A percentile compares a stretch with the other conserved stretches of the same genome.
phyloP scores from a whole-genome alignment of 2,329 filamentous ascomycete genomes.

The Trichoderma koningiopsis region DNA sequence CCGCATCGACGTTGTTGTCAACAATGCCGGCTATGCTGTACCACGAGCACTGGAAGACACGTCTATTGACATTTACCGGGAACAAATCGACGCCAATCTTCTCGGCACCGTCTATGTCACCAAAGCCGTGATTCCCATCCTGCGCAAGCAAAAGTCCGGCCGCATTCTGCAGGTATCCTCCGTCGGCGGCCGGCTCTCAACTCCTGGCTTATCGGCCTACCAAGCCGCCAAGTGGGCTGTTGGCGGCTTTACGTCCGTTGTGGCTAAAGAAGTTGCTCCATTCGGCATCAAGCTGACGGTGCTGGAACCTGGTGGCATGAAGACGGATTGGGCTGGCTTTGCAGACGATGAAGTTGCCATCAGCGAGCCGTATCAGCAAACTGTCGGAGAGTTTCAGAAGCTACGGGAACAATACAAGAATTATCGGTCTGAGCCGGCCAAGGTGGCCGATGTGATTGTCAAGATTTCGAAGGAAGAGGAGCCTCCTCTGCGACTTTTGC shows the following conservation, averaged over 20 bases:
- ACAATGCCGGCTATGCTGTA: slow-evolving; percentile 63
- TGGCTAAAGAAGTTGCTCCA: slow-evolving; percentile 40
- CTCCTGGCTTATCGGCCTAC: slow-evolving; percentile 41
- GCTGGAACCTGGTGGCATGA: slow-evolving; percentile 45
- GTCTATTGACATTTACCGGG: slow-evolving; percentile 49
- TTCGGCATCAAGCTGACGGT: slow-evolving; percentile 45
- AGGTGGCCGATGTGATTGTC: slow-evolving; percentile 36
- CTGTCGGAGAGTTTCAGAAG: slow-evolving; percentile 38
- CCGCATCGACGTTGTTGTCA: slow-evolving; percentile 61
- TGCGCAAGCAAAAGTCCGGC: slow-evolving; percentile 37
- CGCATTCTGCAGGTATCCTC: slow-evolving; percentile 46
- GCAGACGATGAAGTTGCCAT: slow-evolving; percentile 34
- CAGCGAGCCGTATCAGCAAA: slow-evolving; percentile 41
- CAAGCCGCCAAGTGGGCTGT: slow-evolving; percentile 46
- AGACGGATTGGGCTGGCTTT: slow-evolving; percentile 43
- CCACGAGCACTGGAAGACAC: slow-evolving; percentile 56
- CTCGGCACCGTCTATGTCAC: slow-evolving; percentile 60
- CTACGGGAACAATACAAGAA: slow-evolving; percentile 14
- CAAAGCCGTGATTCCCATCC: slow-evolving; percentile 41
- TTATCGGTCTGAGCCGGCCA: slow-evolving; percentile 28
- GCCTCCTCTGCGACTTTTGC: slow-evolving; percentile 38
- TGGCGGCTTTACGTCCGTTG: slow-evolving; percentile 41
- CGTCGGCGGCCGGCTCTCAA: slow-evolving; percentile 41
- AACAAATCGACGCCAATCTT: slow-evolving; percentile 62
- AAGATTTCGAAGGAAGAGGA: slow-evolving; percentile 34